These are phyloP conservation scores for Kwoniella sp. DNA, from an alignment of 768 basidiomycete species.

Conservation along the genomic window DNA sequence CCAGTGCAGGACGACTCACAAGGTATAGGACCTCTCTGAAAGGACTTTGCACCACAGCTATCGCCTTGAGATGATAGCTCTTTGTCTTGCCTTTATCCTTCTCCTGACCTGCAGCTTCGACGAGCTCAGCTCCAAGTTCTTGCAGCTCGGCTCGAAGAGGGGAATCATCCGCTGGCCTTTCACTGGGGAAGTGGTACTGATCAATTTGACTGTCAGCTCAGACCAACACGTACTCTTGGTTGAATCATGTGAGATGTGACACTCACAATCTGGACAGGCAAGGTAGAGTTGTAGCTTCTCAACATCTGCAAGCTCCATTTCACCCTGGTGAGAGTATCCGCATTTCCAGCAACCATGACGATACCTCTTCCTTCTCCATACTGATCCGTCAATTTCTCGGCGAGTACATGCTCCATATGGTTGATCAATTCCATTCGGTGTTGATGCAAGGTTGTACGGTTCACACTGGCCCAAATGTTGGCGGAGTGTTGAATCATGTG, in stretches of 20 bases:
- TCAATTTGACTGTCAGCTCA: background rate
- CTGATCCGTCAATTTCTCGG: conserved; percentile 20
- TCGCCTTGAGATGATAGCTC: conserved; percentile 54
- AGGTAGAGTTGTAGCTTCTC: conserved; percentile 36
- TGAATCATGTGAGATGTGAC: background rate
- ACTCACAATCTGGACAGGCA: conserved; percentile 52
- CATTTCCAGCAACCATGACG: conserved; percentile 61
- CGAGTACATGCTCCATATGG: conserved; percentile 44
- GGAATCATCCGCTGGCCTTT: conserved; percentile 51
- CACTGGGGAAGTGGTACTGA: conserved; percentile 58
- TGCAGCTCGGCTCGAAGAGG: conserved; percentile 58
- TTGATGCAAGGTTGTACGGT: conserved; percentile 43
- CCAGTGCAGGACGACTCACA: conserved; percentile 30
- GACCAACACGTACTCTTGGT: too few relatives aligned
- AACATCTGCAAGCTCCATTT: conserved; percentile 48
- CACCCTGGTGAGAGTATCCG: conserved; percentile 49
- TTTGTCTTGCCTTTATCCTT: conserved; percentile 55
- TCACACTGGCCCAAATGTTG: conserved; percentile 50
- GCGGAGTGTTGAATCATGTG: conserved; percentile 49
- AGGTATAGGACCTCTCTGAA: conserved; percentile 59
- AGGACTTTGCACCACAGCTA: conserved; percentile 53
- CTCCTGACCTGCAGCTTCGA: conserved; percentile 49
- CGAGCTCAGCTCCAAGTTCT: conserved; percentile 61
- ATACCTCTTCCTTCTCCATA: conserved; percentile 56
- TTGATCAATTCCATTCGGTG: conserved; percentile 49